Percentiles rank a stretch among this genome's conserved stretches.
These are phyloP conservation scores for Debaryomyces fabryi DNA, from an alignment of 1,139 yeast genomes.

Conservation along the genomic window DNA sequence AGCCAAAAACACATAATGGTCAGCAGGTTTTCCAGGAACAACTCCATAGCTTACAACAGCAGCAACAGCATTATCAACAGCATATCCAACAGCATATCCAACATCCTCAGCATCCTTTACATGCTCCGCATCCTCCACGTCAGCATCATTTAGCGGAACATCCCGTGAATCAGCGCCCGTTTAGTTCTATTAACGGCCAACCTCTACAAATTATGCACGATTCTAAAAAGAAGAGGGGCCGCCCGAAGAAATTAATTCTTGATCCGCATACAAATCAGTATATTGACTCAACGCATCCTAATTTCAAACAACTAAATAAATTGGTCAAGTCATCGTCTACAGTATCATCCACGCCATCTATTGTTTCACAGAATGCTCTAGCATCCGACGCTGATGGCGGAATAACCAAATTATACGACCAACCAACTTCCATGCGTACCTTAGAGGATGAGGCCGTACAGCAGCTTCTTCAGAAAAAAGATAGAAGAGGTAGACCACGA, in stretches of 20 bases:
- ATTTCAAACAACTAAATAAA: conserved; percentile 44
- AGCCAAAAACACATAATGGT: conserved; percentile 3
- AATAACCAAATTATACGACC: conserved; percentile 28
- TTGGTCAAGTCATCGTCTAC: conserved; percentile 27
- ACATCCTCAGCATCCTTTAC: conserved; percentile 10
- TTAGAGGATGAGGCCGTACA: conserved; percentile 43
- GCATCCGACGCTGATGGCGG: conserved; percentile 10
- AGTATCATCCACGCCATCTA: conserved; percentile 5
- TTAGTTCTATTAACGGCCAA: conserved; percentile 2
- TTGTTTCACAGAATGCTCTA: background rate
- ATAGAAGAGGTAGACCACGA: conserved; percentile 54
- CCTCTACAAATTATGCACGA: conserved; percentile 15
- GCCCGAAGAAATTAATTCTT: conserved; percentile 47
- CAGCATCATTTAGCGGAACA: conserved; percentile 14
- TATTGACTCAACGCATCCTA: conserved; percentile 48
- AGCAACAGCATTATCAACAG: conserved; percentile 11
- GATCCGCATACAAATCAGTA: conserved; percentile 47
- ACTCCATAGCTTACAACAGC: conserved; percentile 12
- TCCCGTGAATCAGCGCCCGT: background rate
- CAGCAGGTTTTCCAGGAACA: conserved; percentile 8
- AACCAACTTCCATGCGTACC: conserved; percentile 32
- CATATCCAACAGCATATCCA: conserved; percentile 12
- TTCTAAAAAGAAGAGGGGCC: conserved; percentile 44
- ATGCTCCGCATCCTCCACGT: conserved; percentile 13
- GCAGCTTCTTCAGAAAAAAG: conserved; percentile 43